These are phyloP conservation scores for Penicillium brasilianum DNA, from an alignment of 2,329 filamentous ascomycete species.

Conservation along the genomic window DNA sequence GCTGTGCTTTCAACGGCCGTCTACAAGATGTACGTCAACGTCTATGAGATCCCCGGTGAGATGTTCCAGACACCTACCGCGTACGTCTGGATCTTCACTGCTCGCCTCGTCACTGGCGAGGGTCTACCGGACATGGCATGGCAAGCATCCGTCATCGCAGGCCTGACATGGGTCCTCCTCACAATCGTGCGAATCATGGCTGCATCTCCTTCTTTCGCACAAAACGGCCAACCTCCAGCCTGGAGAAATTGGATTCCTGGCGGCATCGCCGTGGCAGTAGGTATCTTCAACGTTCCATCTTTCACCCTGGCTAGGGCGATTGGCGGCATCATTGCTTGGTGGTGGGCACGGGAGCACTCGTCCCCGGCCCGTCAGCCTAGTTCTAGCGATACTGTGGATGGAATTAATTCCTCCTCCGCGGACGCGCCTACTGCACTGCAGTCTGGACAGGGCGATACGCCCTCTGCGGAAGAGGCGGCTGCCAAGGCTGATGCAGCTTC, in stretches of 20 bases:
- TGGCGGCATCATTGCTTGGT: conserved; percentile 77
- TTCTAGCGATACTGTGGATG: background rate
- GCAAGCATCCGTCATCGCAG: conserved; percentile 78
- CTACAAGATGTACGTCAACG: conserved; percentile 86
- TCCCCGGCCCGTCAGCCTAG: background rate
- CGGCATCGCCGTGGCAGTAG: conserved; percentile 86
- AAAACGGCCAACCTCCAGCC: conserved; percentile 40
- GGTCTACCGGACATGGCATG: conserved; percentile 83
- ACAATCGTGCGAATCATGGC: conserved; percentile 72
- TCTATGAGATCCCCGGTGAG: conserved; percentile 86
- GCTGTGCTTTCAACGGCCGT: conserved; percentile 84
- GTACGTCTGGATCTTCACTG: conserved; percentile 98
- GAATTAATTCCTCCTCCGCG: conserved; percentile 6
- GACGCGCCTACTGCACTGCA: background rate
- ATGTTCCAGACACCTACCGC: conserved; percentile 93
- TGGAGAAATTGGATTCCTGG: conserved; percentile 84
- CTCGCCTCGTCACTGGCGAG: conserved; percentile 86
- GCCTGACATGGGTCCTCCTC: conserved; percentile 70
- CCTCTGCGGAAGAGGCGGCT: conserved; percentile 49
- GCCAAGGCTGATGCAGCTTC: conserved; percentile 44
- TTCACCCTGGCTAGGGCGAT: conserved; percentile 89
- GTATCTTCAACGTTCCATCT: conserved; percentile 97
- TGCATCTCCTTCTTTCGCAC: conserved; percentile 39
- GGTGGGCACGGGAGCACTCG: conserved; percentile 66
- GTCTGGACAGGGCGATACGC: background rate